Base-by-base conservation (phyloP, 1,284 basidiomycete species). In the Irpex sp. region DNA sequence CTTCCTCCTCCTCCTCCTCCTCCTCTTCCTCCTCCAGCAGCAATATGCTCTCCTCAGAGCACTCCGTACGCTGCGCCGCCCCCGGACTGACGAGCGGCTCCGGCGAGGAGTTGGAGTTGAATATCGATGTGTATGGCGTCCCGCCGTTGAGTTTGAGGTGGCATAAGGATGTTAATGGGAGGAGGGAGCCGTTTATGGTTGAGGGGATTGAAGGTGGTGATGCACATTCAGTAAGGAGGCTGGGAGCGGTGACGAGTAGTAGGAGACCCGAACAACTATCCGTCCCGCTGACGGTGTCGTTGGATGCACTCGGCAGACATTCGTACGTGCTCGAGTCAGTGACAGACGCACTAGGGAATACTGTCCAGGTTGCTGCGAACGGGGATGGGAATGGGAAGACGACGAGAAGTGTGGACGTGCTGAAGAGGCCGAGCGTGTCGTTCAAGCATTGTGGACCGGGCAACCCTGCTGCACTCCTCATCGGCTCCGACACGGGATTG, bases 81-180 rank as follows among this genome's bases (percentile, higher is more conserved):
- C 70, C 76, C 6, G 72, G 72, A 2, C 64, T 75, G 2, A 68
- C 69, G 7, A 71, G 70, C 26, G 92, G 91, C 3, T 85, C 86
- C 47, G 83, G 88, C 55, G 82, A 87, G 49, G 82, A 87, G 58
- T 72, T 88, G 9, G 78, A 88, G 63, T 78, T 92, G 57, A 80
- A 79, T 62, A 88, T 95, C 69, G 81, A 88, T 63, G 88, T 93
- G 5, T 81, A 81, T 64, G 94, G 94, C 5, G 88, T 94, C 1
- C 89, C 92, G 19, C 90, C 93, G 4, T 81, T 96, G 66, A 89
- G 85, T 69, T 80, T 94, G 57, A 82, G 85, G 48, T 96, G 92
- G 92, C 82, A 84, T 70, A 87, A 87, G 71, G 83, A 87, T 52
- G 76, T 87, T 62, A 83, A 89, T 69, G 83, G 85, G 49, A 79